Conservation (phyloP, 768 basidiomycete species). For the Thelephora ganbajun region DNA sequence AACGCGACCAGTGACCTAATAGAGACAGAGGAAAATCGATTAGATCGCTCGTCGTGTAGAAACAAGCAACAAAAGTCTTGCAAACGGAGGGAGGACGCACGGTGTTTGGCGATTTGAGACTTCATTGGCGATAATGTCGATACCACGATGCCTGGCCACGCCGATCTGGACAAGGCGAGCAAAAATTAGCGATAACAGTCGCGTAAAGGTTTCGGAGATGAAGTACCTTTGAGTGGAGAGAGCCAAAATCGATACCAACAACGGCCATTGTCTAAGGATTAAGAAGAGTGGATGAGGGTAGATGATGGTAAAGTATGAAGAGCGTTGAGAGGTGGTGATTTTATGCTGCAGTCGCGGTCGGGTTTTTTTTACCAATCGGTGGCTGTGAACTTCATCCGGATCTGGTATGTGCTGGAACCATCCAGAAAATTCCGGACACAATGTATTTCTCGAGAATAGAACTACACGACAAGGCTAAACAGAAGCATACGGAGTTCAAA, state of each 20-base stretch:
- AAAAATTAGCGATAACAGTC: conserved; percentile 1
- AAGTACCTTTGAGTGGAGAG: conserved; percentile 73
- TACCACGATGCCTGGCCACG: conserved; percentile 88
- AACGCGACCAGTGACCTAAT: conserved; percentile 87
- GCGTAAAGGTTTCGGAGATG: background rate
- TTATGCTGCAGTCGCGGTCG: no score
- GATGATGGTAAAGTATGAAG: conserved; percentile 2
- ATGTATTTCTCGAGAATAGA: background rate
- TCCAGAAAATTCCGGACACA: no score
- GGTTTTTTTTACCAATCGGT: no score
- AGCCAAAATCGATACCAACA: conserved; percentile 91
- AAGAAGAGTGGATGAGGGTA: background rate
- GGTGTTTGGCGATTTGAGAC: conserved; percentile 95
- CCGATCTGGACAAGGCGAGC: conserved; percentile 49
- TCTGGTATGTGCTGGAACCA: no score
- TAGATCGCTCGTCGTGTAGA: background rate
- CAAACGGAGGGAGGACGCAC: conserved; percentile 33
- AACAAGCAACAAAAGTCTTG: background rate
- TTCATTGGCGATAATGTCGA: conserved; percentile 98
- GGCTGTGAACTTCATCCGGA: no score
- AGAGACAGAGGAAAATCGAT: background rate
- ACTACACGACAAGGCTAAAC: background rate
- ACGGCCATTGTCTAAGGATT: conserved; percentile 51
- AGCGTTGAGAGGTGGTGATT: background rate
- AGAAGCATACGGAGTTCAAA: background rate